A percentile compares a stretch with the other conserved stretches of the same genome.
These are phyloP conservation scores for Aspergillus diversus DNA, from an alignment of 495 filamentous ascomycete genomes.

Conservation along the genomic window DNA sequence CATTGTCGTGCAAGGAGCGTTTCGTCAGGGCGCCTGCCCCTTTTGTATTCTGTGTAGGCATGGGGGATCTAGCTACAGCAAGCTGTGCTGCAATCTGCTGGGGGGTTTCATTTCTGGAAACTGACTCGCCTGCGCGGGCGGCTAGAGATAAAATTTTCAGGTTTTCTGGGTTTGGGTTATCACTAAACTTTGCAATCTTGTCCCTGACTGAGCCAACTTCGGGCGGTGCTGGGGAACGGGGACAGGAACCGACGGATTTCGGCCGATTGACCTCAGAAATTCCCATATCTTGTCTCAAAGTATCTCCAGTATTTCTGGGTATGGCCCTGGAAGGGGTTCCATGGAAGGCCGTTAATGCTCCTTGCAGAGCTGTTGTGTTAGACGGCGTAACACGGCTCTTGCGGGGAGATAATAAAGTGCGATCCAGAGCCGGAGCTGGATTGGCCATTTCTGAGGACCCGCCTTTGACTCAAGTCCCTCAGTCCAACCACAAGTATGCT, in stretches of 20 bases:
- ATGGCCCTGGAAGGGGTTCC: constrained; percentile 25
- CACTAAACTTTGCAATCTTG: constrained; percentile 44
- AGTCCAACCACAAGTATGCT: background rate
- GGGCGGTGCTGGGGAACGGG: constrained; percentile 34
- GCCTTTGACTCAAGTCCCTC: background rate
- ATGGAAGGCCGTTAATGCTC: constrained; percentile 45
- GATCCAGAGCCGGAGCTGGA: constrained; percentile 35
- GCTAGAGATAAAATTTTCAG: constrained; percentile 14
- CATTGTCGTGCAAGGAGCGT: constrained; percentile 3
- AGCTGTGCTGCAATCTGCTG: constrained; percentile 45
- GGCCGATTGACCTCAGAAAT: constrained; percentile 19
- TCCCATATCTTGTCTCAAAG: constrained; percentile 12
- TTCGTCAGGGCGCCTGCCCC: constrained; percentile 2
- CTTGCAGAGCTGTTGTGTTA: constrained; percentile 35
- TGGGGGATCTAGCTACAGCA: constrained; percentile 38
- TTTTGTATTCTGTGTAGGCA: constrained; percentile 16
- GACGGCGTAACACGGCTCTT: constrained; percentile 23
- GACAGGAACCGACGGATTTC: constrained; percentile 22
- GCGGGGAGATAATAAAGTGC: constrained; percentile 31
- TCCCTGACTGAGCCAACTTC: constrained; percentile 48
- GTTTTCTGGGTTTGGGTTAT: constrained; percentile 24
- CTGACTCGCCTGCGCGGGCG: constrained; percentile 16
- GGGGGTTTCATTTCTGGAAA: constrained; percentile 27
- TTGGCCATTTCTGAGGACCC: constrained; percentile 39
- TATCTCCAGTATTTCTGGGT: constrained; percentile 24